Conservation (phyloP, 345 rosid species). For the Schrenkiella parvula region DNA sequence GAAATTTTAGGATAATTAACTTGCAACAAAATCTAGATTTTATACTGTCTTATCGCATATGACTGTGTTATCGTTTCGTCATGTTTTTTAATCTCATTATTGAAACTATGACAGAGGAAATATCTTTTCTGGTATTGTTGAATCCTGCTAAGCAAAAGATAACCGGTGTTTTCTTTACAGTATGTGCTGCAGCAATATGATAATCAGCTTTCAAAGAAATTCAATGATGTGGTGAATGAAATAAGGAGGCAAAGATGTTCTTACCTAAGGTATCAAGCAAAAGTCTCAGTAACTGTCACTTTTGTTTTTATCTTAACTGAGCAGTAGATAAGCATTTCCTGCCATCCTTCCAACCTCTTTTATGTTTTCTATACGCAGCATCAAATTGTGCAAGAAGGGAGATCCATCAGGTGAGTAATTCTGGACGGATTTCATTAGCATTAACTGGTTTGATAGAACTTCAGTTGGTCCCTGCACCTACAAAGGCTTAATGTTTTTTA, state of each 20-base stretch:
- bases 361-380: conserved; percentile 41
- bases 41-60: neutral
- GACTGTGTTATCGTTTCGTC: neutral
- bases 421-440: neutral
- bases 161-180: conserved; percentile 39
- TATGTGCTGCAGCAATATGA: conserved; percentile 69
- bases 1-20: neutral
- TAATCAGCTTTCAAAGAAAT: conserved; percentile 79
- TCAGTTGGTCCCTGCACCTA: neutral
- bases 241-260: conserved; percentile 89
- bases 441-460: neutral
- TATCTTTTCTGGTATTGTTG: neutral
- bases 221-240: conserved; percentile 76
- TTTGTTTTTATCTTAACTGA: neutral
- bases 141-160: neutral
- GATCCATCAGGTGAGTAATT: conserved; percentile 76
- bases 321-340: neutral
- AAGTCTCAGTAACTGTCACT: neutral
- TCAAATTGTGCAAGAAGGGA: conserved; percentile 84
- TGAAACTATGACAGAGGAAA: neutral
- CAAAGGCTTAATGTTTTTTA: neutral
- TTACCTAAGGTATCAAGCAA: conserved; percentile 65
- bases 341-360: conserved; percentile 12
- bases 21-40: neutral
- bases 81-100: neutral